A percentile compares a stretch with the other conserved stretches of the same genome.
Conservation (phyloP, 305 asterid species). For the Fraxinus floribunda region DNA sequence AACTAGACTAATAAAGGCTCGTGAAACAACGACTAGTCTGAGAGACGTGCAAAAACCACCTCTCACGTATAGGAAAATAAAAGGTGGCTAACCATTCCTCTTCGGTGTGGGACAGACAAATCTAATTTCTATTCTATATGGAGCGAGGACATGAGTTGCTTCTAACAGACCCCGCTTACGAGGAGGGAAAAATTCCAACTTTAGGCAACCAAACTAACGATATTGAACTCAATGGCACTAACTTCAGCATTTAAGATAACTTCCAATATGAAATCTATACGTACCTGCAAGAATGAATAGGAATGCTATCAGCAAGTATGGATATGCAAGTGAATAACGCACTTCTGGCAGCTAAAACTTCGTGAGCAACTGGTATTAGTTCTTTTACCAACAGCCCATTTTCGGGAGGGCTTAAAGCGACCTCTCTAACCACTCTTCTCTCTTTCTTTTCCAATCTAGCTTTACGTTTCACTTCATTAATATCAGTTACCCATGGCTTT, state of each 20-base stretch:
- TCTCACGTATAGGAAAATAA: background rate
- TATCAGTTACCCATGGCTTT: slow-evolving; percentile 61
- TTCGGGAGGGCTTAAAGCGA: slow-evolving; percentile 48
- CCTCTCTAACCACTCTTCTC: slow-evolving; percentile 41
- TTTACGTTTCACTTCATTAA: slow-evolving; percentile 54
- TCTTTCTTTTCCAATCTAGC: slow-evolving; percentile 46
- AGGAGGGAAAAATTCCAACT: background rate
- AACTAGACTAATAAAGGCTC: background rate
- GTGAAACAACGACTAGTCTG: background rate
- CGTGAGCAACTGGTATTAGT: slow-evolving; percentile 65
- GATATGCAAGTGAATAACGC: slow-evolving; percentile 44
- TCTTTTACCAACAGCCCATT: slow-evolving; percentile 61
- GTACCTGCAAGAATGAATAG: slow-evolving; percentile 60
- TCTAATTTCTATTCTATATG: background rate
- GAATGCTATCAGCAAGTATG: slow-evolving; percentile 36
- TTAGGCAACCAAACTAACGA: background rate
- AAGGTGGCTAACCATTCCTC: background rate
- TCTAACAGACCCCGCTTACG: background rate
- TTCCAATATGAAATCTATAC: background rate
- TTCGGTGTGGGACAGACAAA: background rate
- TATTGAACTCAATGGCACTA: background rate
- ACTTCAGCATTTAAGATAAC: background rate
- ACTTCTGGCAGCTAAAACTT: slow-evolving; percentile 54
- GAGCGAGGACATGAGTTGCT: background rate
- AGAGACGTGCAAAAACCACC: background rate